A percentile compares a stretch with the other conserved stretches of the same genome.
These are phyloP conservation scores for Biscogniauxia mediterranea DNA, from an alignment of 2,329 filamentous ascomycete species.

Conservation along the genomic window DNA sequence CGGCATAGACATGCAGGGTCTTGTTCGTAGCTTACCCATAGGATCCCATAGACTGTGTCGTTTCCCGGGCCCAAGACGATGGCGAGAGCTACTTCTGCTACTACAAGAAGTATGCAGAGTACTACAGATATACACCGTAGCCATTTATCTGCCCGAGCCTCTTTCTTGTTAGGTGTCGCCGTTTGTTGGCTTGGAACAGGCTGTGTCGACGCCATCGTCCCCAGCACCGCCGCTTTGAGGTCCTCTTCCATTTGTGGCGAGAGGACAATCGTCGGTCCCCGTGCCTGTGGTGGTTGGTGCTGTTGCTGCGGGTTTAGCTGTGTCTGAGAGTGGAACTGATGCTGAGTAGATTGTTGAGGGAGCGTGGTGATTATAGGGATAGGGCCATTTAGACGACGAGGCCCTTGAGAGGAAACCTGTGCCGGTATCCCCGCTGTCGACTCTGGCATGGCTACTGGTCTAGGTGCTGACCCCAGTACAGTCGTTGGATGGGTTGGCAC, in stretches of 20 bases:
- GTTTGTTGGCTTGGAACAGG: not conserved
- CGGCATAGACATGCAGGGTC: not conserved
- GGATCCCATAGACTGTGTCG: constrained; percentile 1
- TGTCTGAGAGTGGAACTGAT: not conserved
- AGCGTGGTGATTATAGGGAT: not conserved
- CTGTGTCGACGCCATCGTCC: constrained; percentile 1
- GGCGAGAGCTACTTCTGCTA: constrained; percentile 1
- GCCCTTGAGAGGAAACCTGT: not conserved
- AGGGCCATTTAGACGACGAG: not conserved
- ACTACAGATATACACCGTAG: constrained; percentile 3
- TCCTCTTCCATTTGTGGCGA: constrained; percentile 14
- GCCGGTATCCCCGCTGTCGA: not conserved
- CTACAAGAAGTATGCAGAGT: not conserved
- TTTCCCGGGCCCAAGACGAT: not conserved
- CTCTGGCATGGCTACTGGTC: not conserved
- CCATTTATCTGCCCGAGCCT: constrained; percentile 1
- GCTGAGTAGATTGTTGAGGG: not conserved
- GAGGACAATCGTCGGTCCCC: constrained; percentile 2
- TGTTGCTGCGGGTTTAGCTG: not conserved
- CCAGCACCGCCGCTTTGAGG: constrained; percentile 13
- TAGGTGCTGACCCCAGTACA: not conserved
- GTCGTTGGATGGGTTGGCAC: constrained; percentile 3
- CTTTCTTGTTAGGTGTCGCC: not conserved
- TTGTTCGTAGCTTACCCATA: not conserved
- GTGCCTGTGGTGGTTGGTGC: not conserved